These are phyloP conservation scores for Pseudogymnoascus sp. DNA, from an alignment of 2,329 filamentous ascomycete species.

Conservation along the genomic window DNA sequence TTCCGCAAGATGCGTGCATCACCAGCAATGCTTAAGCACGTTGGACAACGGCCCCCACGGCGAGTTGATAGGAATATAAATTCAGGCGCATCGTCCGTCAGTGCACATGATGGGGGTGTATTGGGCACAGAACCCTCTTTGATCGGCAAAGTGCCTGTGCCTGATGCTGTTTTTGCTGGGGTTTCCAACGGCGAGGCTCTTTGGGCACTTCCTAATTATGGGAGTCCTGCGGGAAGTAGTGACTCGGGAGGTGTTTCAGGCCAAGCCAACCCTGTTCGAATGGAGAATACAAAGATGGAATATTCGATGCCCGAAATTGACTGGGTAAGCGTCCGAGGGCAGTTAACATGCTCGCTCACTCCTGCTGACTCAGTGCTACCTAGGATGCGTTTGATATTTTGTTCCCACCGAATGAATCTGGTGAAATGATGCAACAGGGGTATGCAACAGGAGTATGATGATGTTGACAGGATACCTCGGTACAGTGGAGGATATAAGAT, in stretches of 20 bases:
- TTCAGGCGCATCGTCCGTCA: neutral
- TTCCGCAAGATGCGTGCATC: slow-evolving; percentile 51
- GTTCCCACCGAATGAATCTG: slow-evolving; percentile 22
- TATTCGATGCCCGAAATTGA: slow-evolving; percentile 48
- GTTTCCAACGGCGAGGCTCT: slow-evolving; percentile 40
- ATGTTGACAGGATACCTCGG: neutral
- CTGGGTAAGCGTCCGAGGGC: slow-evolving; percentile 44
- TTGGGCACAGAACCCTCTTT: neutral
- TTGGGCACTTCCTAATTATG: slow-evolving; percentile 33
- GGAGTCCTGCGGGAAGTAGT: slow-evolving; percentile 36
- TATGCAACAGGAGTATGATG: neutral
- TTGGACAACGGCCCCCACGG: slow-evolving; percentile 17
- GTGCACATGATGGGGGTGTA: neutral
- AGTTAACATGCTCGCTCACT: neutral
- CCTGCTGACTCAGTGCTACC: neutral
- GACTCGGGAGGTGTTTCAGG: slow-evolving; percentile 32
- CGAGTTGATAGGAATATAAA: slow-evolving; percentile 13
- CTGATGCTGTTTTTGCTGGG: slow-evolving; percentile 34
- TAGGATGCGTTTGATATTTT: slow-evolving; percentile 26
- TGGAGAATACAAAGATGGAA: slow-evolving; percentile 11
- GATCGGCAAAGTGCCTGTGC: slow-evolving; percentile 12
- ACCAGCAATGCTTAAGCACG: slow-evolving; percentile 24
- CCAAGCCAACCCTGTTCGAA: neutral
- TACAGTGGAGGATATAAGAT: neutral
- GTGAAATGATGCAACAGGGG: neutral